Conservation (phyloP, 257 asterid genomes). For the Solanum virginianum region DNA sequence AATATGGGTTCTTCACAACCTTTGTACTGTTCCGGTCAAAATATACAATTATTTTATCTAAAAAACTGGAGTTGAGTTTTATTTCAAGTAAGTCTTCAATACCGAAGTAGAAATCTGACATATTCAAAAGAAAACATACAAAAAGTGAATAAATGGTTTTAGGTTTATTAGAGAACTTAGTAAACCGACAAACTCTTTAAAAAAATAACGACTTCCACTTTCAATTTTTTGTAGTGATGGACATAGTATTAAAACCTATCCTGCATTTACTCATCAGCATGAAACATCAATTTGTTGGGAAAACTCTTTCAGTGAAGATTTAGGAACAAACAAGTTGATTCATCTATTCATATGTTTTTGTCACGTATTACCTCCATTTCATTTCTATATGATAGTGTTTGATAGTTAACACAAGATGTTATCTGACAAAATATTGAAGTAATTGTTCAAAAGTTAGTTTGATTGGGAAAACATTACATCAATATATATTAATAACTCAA, state of each 20-base stretch:
- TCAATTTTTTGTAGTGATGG: not conserved
- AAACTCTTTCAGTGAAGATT: not conserved
- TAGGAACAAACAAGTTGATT: not conserved
- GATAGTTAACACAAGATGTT: not conserved
- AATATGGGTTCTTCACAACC: not conserved
- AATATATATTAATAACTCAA: not conserved
- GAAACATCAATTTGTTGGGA: not conserved
- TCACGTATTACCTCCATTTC: not conserved
- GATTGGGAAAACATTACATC: not conserved
- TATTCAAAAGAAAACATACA: not conserved
- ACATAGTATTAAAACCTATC: not conserved
- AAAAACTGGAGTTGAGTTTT: not conserved
- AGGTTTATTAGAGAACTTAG: not conserved
- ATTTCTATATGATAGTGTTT: not conserved
- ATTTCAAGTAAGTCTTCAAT: not conserved
- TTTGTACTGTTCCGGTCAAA: not conserved
- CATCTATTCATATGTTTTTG: not conserved
- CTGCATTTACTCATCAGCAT: not conserved
- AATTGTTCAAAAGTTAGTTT: not conserved
- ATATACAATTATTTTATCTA: not conserved
- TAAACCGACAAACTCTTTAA: not conserved
- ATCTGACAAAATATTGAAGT: not conserved
- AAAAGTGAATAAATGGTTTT: not conserved
- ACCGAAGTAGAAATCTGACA: not conserved
- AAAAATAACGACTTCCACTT: not conserved